These are phyloP conservation scores for Dunaliella sp. DNA, from an alignment of 139 green algal genomes.

Conservation along the genomic window DNA sequence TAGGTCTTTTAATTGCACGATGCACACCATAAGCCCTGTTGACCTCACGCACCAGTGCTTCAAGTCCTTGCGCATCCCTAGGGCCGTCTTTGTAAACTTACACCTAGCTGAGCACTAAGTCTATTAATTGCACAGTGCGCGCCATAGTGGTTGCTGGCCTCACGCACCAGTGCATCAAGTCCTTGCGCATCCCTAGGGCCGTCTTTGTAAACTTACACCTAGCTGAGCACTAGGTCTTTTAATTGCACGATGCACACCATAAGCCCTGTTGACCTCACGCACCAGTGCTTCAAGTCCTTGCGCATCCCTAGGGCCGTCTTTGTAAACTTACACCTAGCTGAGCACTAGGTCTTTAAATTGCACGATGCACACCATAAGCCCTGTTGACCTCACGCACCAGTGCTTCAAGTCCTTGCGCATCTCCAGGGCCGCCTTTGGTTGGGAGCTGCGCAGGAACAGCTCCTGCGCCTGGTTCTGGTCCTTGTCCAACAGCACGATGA, in stretches of 20 bases:
- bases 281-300: conserved; percentile 74
- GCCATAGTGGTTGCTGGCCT: too few relatives aligned
- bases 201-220: conserved; percentile 13
- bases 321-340: not conserved
- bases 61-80: conserved; percentile 74
- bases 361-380: too few relatives aligned
- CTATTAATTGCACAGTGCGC: too few relatives aligned
- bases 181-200: conserved; percentile 72
- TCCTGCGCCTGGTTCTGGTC: conserved; percentile 65
- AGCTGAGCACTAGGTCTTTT: too few relatives aligned
- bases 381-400: conserved; percentile 51
- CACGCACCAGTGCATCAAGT: conserved; percentile 79
- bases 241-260: too few relatives aligned
- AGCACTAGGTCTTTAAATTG: too few relatives aligned
- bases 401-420: conserved; percentile 77
- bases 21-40: too few relatives aligned
- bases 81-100: conserved; percentile 35
- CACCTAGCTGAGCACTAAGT: too few relatives aligned
- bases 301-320: conserved; percentile 72
- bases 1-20: too few relatives aligned
- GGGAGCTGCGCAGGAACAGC: conserved; percentile 59
- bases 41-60: conserved; percentile 83
- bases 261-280: too few relatives aligned
- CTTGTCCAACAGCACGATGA: conserved; percentile 61
- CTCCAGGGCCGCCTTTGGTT: conserved; percentile 65